phyloP scores from a whole-genome alignment of 768 basidiomycete species.

The Mycena filopes region DNA sequence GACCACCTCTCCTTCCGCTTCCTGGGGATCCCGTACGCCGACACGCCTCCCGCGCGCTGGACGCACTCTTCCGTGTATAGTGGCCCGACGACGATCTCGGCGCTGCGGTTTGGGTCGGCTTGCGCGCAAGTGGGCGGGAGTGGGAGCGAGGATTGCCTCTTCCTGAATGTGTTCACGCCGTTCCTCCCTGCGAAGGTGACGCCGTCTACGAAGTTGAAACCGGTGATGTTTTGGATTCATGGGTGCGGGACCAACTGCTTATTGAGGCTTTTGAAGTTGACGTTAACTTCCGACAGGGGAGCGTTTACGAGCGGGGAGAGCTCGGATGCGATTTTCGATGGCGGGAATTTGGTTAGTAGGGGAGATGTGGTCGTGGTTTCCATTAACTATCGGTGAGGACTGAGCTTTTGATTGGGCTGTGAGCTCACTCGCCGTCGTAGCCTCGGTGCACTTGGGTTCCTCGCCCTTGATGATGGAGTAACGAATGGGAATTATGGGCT shows the following conservation, averaged over 20 bases:
- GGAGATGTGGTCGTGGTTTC: constrained; percentile 51
- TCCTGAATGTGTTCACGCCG: constrained; percentile 59
- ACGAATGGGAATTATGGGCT: constrained; percentile 59
- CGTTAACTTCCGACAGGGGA: constrained; percentile 33
- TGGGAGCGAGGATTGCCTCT: constrained; percentile 56
- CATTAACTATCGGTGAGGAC: constrained; percentile 54
- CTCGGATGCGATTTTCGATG: constrained; percentile 53
- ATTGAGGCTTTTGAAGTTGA: too few species aligned
- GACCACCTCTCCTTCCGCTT: constrained; percentile 62
- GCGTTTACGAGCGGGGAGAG: constrained; percentile 55
- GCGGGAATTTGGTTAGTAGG: constrained; percentile 56
- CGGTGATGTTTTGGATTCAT: constrained; percentile 63
- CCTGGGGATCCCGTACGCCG: constrained; percentile 61
- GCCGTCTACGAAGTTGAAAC: constrained; percentile 41
- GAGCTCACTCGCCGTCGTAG: constrained; percentile 35
- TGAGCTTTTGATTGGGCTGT: constrained; percentile 47
- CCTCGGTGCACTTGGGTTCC: constrained; percentile 55
- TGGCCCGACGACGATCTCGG: constrained; percentile 39
- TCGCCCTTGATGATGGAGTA: constrained; percentile 52
- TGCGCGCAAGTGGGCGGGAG: constrained; percentile 41
- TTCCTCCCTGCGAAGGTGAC: constrained; percentile 39
- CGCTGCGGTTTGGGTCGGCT: constrained; percentile 44
- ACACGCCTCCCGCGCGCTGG: constrained; percentile 55
- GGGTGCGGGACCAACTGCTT: constrained; percentile 39
- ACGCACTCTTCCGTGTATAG: constrained; percentile 52